A percentile compares a stretch with the other conserved stretches of the same genome.
Evolutionary conservation across 345 rosid species (phyloP).

Genomic region (Gossypium mustelinum): DNA sequence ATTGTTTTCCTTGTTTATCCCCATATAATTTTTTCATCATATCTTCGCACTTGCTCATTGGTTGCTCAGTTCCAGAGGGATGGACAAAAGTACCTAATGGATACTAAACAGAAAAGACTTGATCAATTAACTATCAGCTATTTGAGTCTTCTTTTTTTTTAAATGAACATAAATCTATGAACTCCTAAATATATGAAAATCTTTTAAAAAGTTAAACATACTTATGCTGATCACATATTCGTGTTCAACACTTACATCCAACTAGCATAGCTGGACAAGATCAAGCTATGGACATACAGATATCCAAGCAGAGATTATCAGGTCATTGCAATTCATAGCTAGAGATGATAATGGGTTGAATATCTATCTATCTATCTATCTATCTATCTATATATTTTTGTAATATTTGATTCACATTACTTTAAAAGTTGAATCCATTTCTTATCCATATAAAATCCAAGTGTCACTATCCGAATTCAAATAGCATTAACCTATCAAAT

Average conservation of each 20-base stretch:
- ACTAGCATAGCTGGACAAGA: not conserved
- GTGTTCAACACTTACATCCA: not conserved
- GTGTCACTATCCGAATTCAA: not conserved
- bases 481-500: not conserved
- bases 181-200: too few relatives aligned
- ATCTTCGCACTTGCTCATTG: conserved; percentile 40
- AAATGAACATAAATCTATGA: not conserved
- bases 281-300: not conserved
- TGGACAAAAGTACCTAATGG: conserved; percentile 43
- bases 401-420: not conserved
- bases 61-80: conserved; percentile 52
- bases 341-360: not conserved
- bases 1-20: conserved; percentile 47
- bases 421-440: not conserved
- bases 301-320: not conserved
- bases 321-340: not conserved
- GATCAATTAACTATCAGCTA: conserved; percentile 9
- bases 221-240: not conserved
- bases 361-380: not conserved
- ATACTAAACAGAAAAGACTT: conserved; percentile 31
- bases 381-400: not conserved
- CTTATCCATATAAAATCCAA: not conserved
- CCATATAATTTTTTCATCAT: conserved; percentile 44
- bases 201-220: not conserved
- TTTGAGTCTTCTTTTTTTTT: not conserved